Conservation (phyloP, 768 basidiomycete species). For the Amanita rimosa region DNA sequence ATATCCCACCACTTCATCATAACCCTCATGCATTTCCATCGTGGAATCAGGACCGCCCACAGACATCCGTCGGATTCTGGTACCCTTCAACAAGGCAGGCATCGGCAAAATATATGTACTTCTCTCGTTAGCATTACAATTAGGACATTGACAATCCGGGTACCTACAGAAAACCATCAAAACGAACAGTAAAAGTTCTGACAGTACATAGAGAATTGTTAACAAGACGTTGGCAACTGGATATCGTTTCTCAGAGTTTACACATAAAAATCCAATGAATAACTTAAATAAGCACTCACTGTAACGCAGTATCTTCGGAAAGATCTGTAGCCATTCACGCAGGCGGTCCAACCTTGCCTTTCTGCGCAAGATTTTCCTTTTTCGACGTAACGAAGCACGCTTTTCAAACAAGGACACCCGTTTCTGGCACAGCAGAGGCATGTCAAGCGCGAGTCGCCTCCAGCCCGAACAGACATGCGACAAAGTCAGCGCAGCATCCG, state of each 20-base stretch:
- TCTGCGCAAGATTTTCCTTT: not conserved
- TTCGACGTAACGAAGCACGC: not conserved
- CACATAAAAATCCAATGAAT: not conserved
- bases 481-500: not conserved
- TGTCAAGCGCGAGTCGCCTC: not conserved
- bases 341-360: not conserved
- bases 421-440: not conserved
- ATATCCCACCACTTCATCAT: no score
- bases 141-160: no score
- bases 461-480: not conserved
- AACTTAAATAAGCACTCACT: not conserved
- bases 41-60: no score
- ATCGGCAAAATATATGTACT: no score
- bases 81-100: no score
- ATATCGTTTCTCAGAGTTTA: not conserved
- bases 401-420: not conserved
- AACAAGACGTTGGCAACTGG: not conserved
- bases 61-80: no score
- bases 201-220: not conserved
- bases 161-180: not conserved
- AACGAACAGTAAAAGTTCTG: not conserved
- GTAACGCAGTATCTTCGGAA: not conserved
- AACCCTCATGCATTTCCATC: no score
- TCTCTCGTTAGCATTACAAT: no score
- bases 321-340: not conserved